phyloP scores from a whole-genome alignment of 2,329 filamentous ascomycete genomes.

The Neopestalotiopsis sp. region DNA sequence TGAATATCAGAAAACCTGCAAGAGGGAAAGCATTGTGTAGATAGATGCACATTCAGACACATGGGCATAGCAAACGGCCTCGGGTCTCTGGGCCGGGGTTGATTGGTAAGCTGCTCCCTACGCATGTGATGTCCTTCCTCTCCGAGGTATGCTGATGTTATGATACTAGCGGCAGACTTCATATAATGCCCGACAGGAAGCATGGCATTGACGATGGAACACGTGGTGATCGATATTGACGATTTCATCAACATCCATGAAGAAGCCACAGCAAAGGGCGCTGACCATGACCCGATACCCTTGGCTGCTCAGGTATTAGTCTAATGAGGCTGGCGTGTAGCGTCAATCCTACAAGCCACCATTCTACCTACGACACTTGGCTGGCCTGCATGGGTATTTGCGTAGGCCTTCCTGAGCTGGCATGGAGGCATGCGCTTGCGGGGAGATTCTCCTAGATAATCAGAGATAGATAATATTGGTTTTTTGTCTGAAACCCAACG shows the following conservation, averaged over 20 bases:
- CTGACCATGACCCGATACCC: too few relatives aligned
- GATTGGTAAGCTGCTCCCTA: conserved; percentile 38
- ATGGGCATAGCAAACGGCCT: conserved; percentile 47
- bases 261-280: too few relatives aligned
- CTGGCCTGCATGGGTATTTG: not conserved
- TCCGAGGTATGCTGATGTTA: not conserved
- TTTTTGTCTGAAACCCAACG: not conserved
- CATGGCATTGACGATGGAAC: not conserved
- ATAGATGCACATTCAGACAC: conserved; percentile 30
- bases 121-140: not conserved
- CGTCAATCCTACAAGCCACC: not conserved
- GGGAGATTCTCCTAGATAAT: not conserved
- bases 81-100: conserved; percentile 44
- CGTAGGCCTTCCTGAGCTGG: not conserved
- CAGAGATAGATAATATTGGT: not conserved
- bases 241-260: not conserved
- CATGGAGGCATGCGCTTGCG: not conserved
- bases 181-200: conserved; percentile 19
- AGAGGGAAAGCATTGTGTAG: conserved; percentile 46
- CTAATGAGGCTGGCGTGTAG: not conserved
- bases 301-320: not conserved
- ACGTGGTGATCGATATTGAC: not conserved
- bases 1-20: conserved; percentile 40
- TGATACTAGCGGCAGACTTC: conserved; percentile 16
- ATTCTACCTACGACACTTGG: not conserved